phyloP scores from a whole-genome alignment of 352 stramenopile species.

The Saprolegnia parasitica region DNA sequence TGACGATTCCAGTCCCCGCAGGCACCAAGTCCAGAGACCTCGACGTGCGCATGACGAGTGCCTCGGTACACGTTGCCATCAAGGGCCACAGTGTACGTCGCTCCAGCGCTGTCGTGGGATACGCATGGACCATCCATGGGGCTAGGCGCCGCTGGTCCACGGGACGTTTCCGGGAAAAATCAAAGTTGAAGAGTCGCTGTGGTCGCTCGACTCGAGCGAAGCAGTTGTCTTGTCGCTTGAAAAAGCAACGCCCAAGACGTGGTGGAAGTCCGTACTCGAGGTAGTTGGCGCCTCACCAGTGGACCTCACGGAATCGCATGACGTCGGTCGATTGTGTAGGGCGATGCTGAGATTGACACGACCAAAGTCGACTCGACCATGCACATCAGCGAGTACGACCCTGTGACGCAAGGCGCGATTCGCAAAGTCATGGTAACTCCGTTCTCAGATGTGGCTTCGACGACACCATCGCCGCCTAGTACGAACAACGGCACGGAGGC shows the following conservation, averaged over 20 bases:
- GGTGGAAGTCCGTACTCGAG: constrained; percentile 93
- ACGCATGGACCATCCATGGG: no score
- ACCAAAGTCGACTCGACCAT: constrained; percentile 95
- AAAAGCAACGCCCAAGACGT: constrained; percentile 95
- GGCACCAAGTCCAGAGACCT: constrained; percentile 89
- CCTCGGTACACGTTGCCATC: constrained; percentile 78
- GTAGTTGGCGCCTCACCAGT: background rate
- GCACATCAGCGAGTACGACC: constrained; percentile 95
- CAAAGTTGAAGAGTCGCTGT: constrained; percentile 96
- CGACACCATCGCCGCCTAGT: background rate
- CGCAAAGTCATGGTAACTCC: constrained; percentile 95
- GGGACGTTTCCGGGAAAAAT: constrained; percentile 90
- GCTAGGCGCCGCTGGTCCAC: constrained; percentile 46
- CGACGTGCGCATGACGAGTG: constrained; percentile 85
- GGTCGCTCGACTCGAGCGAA: constrained; percentile 87
- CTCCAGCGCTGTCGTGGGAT: no score
- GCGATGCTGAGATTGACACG: constrained; percentile 96
- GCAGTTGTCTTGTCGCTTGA: constrained; percentile 87
- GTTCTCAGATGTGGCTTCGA: background rate
- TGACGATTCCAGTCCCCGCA: constrained; percentile 82
- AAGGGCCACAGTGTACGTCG: constrained; percentile 35
- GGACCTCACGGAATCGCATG: background rate
- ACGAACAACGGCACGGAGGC: constrained; percentile 19
- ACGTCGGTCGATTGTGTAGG: constrained; percentile 21
- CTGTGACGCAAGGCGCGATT: constrained; percentile 95